Evolutionary conservation across 2,329 filamentous ascomycete genomes (phyloP), one percentile per base, ranked within the genome.

Genomic region (Diaporthe aspalathi): DNA sequence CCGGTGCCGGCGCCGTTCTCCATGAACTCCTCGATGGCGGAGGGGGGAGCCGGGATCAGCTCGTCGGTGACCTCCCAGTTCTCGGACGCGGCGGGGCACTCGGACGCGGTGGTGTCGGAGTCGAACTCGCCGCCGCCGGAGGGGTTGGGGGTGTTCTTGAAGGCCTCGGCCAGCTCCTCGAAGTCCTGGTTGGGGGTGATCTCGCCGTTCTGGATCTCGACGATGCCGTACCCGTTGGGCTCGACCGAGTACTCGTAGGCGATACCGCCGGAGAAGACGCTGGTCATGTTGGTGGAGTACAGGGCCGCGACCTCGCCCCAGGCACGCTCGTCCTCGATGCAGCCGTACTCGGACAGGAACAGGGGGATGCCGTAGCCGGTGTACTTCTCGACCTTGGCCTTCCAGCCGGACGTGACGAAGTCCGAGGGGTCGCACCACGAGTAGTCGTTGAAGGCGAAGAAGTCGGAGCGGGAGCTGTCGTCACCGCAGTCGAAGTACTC

Each of bases 331-430:
- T 93, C 94, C 79, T 89, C 92, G 83, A 80, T 94, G 86, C 96
- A 99, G 74, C 96, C 96, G 80, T 93, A 98, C 83, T 98, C 96
- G 65, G 95, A 98, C 68, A 99, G 88, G 90, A 97, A 98, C 79
- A 97, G 92, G 72, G 95, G 94, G 67, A 97, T 86, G 77, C 94
- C 94, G 81, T 97, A 97, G 81, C 93, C 89, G 74, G 89, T 91
- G 83, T 95, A 97, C 84, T 92, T 94, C 86, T 93, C 87, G 74
- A 97, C 94, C 88, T 97, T 97, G 79, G 92, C 82, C 81, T 94
- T 89, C 94, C 94, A 98, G 76, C 93, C 94, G 49, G 94, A 92
- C 56, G 82, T 85, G 56, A 82, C 81, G 84, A 92, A 95, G 76
- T 89, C 86, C 88, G 89, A 70, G 57, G 90, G 91, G 74, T 91